Evolutionary conservation across 2,329 filamentous ascomycete species (phyloP), one percentile per base, ranked within the genome.

Genomic region (Aspergillus amoenus): DNA sequence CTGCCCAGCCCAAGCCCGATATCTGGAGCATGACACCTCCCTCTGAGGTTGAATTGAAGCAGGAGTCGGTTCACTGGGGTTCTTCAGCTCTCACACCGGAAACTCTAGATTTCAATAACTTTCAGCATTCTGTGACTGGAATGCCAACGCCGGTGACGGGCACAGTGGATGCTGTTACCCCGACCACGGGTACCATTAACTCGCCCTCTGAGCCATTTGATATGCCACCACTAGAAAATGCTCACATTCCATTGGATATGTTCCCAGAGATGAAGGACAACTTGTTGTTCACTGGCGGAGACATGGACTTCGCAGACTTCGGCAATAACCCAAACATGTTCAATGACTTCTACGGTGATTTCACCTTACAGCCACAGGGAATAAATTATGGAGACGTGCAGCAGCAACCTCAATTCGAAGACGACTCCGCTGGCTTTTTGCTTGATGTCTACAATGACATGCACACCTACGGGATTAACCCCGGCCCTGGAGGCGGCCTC

Each of bases 361-460:
- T 57, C 13, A 34, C 18, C 47, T 50, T 57, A n/a, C 55, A 48
- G 17, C 13, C 55, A 13, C 55, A 57, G 40, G 43, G 34, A 5
- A 30, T 57, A 34, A 50, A 50, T 32, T 57, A 54, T 18, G 50
- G 44, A 40, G 55, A 57, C 9, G 9, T 54, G 3, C 51, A 44
- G 27, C 50, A 52, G 30, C 49, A 53, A 39, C 55, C 55, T 50
- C 50, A 53, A n/a, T 57, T 50, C 27, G 49, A 54, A 24, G 55
- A 53, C 22, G 45, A 57, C 44, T 57, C 55, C 6, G 55, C 50
- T 50, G 40, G 39, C n/a, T 57, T 57, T 24, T 41, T 57, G 17
- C 45, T 57, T 17, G 55, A 57, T 46, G 47, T 54, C 21, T 57
- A 57, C 41, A 57, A 57, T n/a, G 55, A 57, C 18, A 57, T 57